phyloP scores from a whole-genome alignment of 306 rosid species.

The Inga oerstediana region DNA sequence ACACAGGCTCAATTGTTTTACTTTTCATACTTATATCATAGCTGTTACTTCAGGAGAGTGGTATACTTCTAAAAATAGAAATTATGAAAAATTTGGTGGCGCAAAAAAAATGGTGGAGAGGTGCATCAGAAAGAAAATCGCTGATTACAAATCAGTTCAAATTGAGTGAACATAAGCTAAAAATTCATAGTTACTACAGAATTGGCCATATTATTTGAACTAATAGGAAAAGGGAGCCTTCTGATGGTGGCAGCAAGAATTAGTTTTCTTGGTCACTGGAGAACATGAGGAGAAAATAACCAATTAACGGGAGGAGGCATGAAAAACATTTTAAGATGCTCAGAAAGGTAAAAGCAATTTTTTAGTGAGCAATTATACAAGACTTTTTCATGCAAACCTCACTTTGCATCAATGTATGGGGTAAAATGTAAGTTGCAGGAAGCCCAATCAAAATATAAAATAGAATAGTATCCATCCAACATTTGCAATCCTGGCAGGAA shows the following conservation, averaged over 20 bases:
- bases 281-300: background rate
- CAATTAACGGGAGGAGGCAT: background rate
- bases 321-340: slow-evolving; percentile 16
- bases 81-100: background rate
- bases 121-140: background rate
- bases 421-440: background rate
- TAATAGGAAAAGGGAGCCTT: slow-evolving; percentile 8
- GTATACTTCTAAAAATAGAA: background rate
- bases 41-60: background rate
- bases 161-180: background rate
- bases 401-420: background rate
- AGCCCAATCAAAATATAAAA: background rate
- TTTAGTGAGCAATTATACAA: background rate
- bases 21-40: background rate
- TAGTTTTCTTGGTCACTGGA: background rate
- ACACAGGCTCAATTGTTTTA: background rate
- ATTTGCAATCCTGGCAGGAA: background rate
- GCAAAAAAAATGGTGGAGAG: background rate
- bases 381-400: background rate
- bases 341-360: slow-evolving; percentile 3
- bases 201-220: background rate
- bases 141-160: background rate
- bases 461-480: background rate
- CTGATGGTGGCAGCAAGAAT: background rate
- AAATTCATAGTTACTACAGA: background rate